phyloP scores from a whole-genome alignment of 2,329 filamentous ascomycete species.

The Xylaria multiplex region DNA sequence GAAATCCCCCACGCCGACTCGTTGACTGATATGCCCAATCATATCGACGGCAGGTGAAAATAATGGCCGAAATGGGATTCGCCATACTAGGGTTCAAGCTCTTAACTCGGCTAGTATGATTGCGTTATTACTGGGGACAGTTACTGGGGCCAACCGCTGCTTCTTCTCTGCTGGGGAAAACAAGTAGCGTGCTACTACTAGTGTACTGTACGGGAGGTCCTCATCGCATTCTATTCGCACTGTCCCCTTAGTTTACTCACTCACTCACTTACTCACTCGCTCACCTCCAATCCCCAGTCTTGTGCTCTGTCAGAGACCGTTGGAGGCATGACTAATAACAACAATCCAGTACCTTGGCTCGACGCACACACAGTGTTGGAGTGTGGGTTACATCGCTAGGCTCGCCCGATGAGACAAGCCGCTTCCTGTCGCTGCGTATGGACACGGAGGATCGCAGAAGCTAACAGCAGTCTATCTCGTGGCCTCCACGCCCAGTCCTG shows the following conservation, averaged over 20 bases:
- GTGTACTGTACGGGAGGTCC: not conserved
- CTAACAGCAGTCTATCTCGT: slow-evolving; percentile 42
- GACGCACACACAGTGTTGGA: slow-evolving; percentile 23
- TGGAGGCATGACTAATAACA: slow-evolving; percentile 24
- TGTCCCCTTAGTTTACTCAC: not conserved
- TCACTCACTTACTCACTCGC: too few species aligned
- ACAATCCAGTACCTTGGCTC: slow-evolving; percentile 28
- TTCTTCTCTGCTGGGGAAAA: not conserved
- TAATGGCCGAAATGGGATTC: slow-evolving; percentile 44
- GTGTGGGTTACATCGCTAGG: not conserved
- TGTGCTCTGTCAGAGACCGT: slow-evolving; percentile 13
- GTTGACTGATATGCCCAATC: slow-evolving; percentile 39
- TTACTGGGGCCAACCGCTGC: slow-evolving; percentile 24
- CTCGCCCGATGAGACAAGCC: slow-evolving; percentile 15
- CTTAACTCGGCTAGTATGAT: slow-evolving; percentile 40
- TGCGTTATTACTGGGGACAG: slow-evolving; percentile 38
- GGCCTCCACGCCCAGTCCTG: slow-evolving; percentile 39
- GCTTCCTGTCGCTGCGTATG: slow-evolving; percentile 10
- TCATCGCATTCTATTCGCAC: not conserved
- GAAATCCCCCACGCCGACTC: slow-evolving; percentile 26
- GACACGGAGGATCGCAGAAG: slow-evolving; percentile 39
- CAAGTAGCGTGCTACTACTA: not conserved
- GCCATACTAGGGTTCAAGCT: slow-evolving; percentile 37
- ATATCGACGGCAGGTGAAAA: slow-evolving; percentile 34
- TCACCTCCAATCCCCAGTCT: too few species aligned